Percentiles rank a stretch among this genome's conserved stretches.
Conservation (phyloP, 1,139 yeast genomes). For the Debaryomyces sp. region DNA sequence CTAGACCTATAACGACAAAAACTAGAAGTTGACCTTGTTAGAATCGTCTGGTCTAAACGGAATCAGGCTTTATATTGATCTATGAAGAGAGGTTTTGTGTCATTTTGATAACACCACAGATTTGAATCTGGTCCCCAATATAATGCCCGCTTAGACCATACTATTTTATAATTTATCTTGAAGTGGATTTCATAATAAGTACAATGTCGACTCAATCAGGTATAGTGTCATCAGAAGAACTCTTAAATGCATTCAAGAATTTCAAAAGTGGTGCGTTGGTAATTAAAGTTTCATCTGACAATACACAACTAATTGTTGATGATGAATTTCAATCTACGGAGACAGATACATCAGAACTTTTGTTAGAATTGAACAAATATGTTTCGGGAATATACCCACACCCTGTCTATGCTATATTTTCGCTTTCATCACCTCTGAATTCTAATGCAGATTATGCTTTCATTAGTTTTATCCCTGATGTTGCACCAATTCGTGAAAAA, state of each 20-base stretch:
- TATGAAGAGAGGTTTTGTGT: neutral
- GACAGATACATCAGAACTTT: slow-evolving; percentile 34
- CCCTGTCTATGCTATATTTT: slow-evolving; percentile 64
- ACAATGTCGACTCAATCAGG: slow-evolving; percentile 75
- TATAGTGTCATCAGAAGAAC: slow-evolving; percentile 53
- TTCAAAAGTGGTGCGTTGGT: slow-evolving; percentile 30
- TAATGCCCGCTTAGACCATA: neutral
- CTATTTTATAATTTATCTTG: neutral
- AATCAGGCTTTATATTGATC: neutral
- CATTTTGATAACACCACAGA: neutral
- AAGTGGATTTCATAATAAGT: neutral
- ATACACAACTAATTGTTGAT: slow-evolving; percentile 47
- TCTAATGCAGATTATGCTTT: slow-evolving; percentile 46
- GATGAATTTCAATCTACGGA: slow-evolving; percentile 29
- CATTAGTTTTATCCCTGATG: slow-evolving; percentile 85
- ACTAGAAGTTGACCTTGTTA: neutral
- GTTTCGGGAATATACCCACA: slow-evolving; percentile 43
- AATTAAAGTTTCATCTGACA: slow-evolving; percentile 47
- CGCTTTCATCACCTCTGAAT: neutral
- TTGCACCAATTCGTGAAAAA: slow-evolving; percentile 77
- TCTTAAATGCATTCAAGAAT: slow-evolving; percentile 35
- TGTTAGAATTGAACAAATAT: slow-evolving; percentile 35
- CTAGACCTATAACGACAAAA: neutral
- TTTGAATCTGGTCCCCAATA: neutral
- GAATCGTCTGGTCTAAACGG: neutral